phyloP scores from a whole-genome alignment of 2,329 filamentous ascomycete genomes.

The Cordyceps fumosorosea region DNA sequence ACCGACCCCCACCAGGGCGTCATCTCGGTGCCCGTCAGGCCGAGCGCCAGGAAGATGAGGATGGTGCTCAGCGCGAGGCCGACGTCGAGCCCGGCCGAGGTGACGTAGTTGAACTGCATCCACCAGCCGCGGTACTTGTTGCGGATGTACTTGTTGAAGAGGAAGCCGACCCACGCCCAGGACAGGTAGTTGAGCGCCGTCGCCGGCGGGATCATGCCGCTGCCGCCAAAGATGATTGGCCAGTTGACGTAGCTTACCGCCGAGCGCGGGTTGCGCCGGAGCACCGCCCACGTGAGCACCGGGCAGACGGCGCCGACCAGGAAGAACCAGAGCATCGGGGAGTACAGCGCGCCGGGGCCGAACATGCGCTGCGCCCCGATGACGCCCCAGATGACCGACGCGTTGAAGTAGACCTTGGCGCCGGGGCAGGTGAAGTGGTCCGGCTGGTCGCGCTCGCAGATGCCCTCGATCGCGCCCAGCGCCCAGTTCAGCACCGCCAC shows the following conservation, averaged over 20 bases:
- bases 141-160: constrained; percentile 46
- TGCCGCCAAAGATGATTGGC: constrained; percentile 43
- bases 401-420: constrained; percentile 50
- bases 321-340: constrained; percentile 43
- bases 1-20: constrained; percentile 43
- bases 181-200: constrained; percentile 46
- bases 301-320: constrained; percentile 41
- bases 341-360: constrained; percentile 30
- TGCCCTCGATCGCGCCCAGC: constrained; percentile 36
- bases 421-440: constrained; percentile 48
- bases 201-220: constrained; percentile 41
- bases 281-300: constrained; percentile 37
- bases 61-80: constrained; percentile 48
- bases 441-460: constrained; percentile 39
- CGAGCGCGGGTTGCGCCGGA: constrained; percentile 37
- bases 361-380: constrained; percentile 33
- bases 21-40: constrained; percentile 35
- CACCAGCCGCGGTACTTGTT: constrained; percentile 45
- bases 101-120: constrained; percentile 49
- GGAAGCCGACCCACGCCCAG: constrained; percentile 44
- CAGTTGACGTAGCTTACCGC: constrained; percentile 41
- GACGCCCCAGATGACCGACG: constrained; percentile 50
- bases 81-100: constrained; percentile 48
- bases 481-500: constrained; percentile 25
- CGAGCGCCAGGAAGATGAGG: constrained; percentile 39